A percentile compares a stretch with the other conserved stretches of the same genome.
These are phyloP conservation scores for Collybiopsis luxurians DNA, from an alignment of 768 basidiomycete species.

Conservation along the genomic window DNA sequence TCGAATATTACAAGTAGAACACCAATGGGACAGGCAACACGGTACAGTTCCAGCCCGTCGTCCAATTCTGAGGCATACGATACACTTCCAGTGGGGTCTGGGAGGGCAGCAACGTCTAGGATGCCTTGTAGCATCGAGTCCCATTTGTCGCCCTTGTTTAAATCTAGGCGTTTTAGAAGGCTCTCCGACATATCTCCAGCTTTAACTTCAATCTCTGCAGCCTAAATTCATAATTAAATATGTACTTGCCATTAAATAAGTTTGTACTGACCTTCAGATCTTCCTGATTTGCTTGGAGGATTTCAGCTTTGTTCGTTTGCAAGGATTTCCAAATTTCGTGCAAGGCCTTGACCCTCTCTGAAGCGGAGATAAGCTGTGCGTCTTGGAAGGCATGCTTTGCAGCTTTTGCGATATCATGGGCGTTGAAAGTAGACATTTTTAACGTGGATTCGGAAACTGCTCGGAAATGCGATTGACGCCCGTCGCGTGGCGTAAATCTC, in stretches of 20 bases:
- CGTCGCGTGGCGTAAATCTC: not conserved
- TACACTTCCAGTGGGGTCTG: constrained; percentile 83
- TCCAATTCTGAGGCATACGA: constrained; percentile 91
- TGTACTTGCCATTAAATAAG: no score
- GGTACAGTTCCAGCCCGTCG: constrained; percentile 83
- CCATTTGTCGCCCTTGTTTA: constrained; percentile 83
- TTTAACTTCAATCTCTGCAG: constrained; percentile 74
- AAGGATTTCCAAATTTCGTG: constrained; percentile 67
- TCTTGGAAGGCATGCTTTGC: constrained; percentile 85
- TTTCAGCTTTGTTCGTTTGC: constrained; percentile 56
- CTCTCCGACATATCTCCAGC: constrained; percentile 82
- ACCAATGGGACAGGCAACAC: constrained; percentile 95
- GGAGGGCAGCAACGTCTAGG: constrained; percentile 78
- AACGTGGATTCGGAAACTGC: not conserved
- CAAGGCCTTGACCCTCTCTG: constrained; percentile 71
- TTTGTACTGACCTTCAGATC: constrained; percentile 70
- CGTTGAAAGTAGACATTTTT: constrained; percentile 19
- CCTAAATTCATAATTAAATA: constrained; percentile 50
- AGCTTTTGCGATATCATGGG: constrained; percentile 66
- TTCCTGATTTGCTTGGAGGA: constrained; percentile 76
- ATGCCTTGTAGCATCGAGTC: constrained; percentile 91
- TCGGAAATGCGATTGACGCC: not conserved
- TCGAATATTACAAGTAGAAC: constrained; percentile 97
- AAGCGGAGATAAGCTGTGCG: constrained; percentile 74
- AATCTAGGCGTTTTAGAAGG: constrained; percentile 83